These are phyloP conservation scores for Meyerozyma carpophila DNA, from an alignment of 1,139 yeast genomes.

Conservation along the genomic window DNA sequence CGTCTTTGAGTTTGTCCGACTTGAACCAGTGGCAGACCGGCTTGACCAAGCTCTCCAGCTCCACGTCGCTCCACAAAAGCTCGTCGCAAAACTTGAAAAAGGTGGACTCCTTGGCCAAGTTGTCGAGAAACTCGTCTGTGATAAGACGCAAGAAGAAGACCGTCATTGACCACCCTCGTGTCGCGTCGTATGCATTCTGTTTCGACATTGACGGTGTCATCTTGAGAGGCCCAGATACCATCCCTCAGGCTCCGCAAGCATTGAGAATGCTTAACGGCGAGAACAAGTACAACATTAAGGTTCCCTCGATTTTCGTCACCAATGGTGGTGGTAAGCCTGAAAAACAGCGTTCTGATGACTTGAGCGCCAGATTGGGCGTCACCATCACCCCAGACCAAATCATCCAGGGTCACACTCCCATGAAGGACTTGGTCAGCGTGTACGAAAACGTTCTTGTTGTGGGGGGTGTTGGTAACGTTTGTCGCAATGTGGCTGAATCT, in stretches of 20 bases:
- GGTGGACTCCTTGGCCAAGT: conserved; percentile 45
- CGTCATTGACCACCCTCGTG: conserved; percentile 61
- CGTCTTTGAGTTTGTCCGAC: conserved; percentile 66
- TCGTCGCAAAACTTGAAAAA: conserved; percentile 41
- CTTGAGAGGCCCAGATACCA: conserved; percentile 72
- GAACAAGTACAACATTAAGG: conserved; percentile 70
- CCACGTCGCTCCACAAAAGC: conserved; percentile 32
- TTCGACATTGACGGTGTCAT: conserved; percentile 86
- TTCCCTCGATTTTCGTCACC: conserved; percentile 83
- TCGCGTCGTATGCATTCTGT: conserved; percentile 81
- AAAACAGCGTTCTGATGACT: conserved; percentile 60
- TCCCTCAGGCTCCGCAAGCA: conserved; percentile 72
- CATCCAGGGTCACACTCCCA: conserved; percentile 87
- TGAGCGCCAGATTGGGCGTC: conserved; percentile 53
- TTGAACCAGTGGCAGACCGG: conserved; percentile 56
- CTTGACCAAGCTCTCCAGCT: conserved; percentile 42
- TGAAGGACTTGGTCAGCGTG: conserved; percentile 66
- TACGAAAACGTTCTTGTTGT: conserved; percentile 73
- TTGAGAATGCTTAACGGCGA: conserved; percentile 66
- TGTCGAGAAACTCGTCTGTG: conserved; percentile 48
- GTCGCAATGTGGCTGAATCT: conserved; percentile 70
- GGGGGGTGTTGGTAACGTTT: conserved; percentile 82
- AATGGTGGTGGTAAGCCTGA: conserved; percentile 89
- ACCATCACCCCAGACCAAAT: conserved; percentile 69
- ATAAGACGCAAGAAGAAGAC: conserved; percentile 45